Percentiles rank a stretch among this genome's conserved stretches.
Conservation (phyloP, 106 monocot genomes). For the Dioscorea alata region DNA sequence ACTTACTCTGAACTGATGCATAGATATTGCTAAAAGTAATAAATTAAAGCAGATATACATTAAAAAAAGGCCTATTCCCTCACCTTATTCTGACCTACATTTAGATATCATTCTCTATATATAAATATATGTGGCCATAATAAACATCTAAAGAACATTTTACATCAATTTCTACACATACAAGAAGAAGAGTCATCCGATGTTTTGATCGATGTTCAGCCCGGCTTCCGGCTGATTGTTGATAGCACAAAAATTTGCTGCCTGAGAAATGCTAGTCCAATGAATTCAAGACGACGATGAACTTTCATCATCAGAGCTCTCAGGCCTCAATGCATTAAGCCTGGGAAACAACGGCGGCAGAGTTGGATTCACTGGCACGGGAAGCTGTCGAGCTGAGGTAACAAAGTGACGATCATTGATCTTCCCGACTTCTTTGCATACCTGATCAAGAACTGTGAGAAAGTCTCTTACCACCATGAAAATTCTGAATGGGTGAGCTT, state of each 20-base stretch:
- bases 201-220: too few species aligned
- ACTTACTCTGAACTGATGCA: too few species aligned
- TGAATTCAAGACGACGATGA: conserved; percentile 20
- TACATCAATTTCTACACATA: conserved; percentile 19
- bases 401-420: conserved; percentile 42
- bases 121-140: neutral
- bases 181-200: too few species aligned
- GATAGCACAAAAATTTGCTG: conserved; percentile 2
- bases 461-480: conserved; percentile 95
- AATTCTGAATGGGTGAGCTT: conserved; percentile 84
- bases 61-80: neutral
- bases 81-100: neutral
- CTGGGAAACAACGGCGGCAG: conserved; percentile 34
- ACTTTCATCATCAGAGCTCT: conserved; percentile 61
- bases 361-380: conserved; percentile 56
- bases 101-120: neutral
- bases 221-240: neutral
- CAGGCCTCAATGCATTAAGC: conserved; percentile 38
- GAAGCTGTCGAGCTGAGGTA: conserved; percentile 42
- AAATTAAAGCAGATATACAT: conserved; percentile 1
- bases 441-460: conserved; percentile 58
- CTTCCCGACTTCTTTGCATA: conserved; percentile 81
- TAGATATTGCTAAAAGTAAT: neutral
- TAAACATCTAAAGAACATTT: conserved; percentile 5
- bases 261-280: neutral